Base-by-base conservation (phyloP, 2,329 filamentous ascomycete species). In the Coniella vitis region DNA sequence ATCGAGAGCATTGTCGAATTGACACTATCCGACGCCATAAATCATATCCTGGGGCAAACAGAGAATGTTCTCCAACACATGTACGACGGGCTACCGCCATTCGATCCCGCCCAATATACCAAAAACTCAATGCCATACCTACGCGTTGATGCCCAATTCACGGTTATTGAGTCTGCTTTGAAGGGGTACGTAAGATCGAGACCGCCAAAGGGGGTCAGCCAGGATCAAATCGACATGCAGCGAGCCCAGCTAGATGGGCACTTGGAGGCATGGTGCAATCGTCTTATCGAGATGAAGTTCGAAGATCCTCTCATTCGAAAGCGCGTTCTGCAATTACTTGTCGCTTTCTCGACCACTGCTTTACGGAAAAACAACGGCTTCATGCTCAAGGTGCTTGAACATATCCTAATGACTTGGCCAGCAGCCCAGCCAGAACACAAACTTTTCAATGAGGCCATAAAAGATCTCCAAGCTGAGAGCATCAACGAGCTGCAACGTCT, bases 121-220 rank as follows among this genome's bases (percentile, higher is more conserved):
- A 90, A 87, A 60, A 78, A 79, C 52, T 87, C 86, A 0, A 75
- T 82, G 58, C 74, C 83, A n/a, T 78, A 86, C 3, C 74, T 98
- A 47, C 81, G 82, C 22, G 84, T 94, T 2, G 93, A 98, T 63
- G 86, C 90, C 0, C 86, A 95, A 56, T 91, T 91, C 57, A 89
- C 88, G 0, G 86, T 95, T 20, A 85, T 96, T 2, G 88, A 96
- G 62, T 85, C 90, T 21, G 86, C 88, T 1, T 70, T 97, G 25
- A 95, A 90, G 63, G 93, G 91, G 1, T 95, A 90, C 57, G 79
- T 83, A 56, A 90, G 88, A 62, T 95, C 89, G 87, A 76, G 74
- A 36, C 48, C 44, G 13, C 45, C 48, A 4, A 51, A 47, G 16
- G 48, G 44, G 13, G 32, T 45, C 40, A 50, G 38, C 12, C 14